phyloP scores from a whole-genome alignment of 2,329 filamentous ascomycete species.

The Xylaria sp. region DNA sequence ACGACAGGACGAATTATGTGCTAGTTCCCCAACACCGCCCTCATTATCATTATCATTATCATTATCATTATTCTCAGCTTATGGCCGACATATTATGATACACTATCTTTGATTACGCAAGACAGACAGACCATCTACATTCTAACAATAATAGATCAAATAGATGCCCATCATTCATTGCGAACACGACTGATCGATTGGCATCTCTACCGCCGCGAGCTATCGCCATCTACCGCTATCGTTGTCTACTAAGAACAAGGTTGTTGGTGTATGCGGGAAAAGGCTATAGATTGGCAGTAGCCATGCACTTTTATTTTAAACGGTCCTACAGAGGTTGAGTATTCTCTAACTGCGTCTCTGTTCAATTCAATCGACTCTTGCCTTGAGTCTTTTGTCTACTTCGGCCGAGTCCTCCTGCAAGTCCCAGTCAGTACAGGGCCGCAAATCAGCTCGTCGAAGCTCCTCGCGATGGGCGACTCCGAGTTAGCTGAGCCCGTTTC shows the following conservation, averaged over 20 bases:
- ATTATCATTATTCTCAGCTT: background rate
- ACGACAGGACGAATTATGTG: background rate
- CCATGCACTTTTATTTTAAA: background rate
- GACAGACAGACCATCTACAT: background rate
- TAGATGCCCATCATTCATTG: background rate
- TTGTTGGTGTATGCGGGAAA: background rate
- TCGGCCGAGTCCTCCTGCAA: background rate
- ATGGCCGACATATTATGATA: background rate
- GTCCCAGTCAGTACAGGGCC: background rate
- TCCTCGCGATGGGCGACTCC: conserved; percentile 39
- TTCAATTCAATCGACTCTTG: background rate
- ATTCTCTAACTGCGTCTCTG: background rate
- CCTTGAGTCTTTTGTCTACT: background rate
- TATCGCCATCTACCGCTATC: background rate
- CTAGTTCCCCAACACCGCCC: background rate
- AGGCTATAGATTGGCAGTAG: background rate
- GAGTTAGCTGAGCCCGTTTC: conserved; percentile 37
- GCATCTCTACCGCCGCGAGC: background rate
- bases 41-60: background rate
- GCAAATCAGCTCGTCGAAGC: conserved; percentile 1
- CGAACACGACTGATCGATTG: background rate
- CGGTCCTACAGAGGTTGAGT: background rate
- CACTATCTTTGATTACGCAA: background rate
- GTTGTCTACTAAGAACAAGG: background rate
- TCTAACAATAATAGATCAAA: background rate